These are phyloP conservation scores for Peribolospora baueri DNA, from an alignment of 768 basidiomycete genomes.

Conservation along the genomic window DNA sequence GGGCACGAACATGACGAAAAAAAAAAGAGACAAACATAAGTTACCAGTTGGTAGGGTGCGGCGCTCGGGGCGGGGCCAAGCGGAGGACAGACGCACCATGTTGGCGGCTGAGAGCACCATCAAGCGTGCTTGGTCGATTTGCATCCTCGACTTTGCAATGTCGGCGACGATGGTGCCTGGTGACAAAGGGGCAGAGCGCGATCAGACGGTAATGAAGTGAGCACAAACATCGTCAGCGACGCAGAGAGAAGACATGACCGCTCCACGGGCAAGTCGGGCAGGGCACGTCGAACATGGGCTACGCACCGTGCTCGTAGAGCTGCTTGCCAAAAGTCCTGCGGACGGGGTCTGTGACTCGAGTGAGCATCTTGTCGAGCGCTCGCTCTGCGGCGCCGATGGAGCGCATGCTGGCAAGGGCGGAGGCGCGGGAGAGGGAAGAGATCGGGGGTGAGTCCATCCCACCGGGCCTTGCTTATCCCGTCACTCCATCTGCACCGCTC, in stretches of 20 bases:
- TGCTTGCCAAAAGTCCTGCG: conserved; percentile 87
- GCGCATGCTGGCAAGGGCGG: conserved; percentile 94
- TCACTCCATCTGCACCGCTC: background rate
- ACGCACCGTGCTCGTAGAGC: conserved; percentile 64
- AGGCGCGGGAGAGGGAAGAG: conserved; percentile 25
- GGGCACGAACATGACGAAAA: background rate
- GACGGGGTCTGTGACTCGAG: conserved; percentile 70
- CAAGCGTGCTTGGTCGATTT: conserved; percentile 67
- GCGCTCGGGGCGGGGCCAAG: background rate
- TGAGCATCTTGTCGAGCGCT: conserved; percentile 65
- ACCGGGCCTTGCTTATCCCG: too few species aligned
- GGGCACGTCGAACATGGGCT: too few species aligned
- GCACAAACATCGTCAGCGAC: background rate
- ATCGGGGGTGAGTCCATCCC: too few species aligned
- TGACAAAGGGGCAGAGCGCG: background rate
- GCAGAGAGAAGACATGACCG: background rate
- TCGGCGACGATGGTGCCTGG: conserved; percentile 67
- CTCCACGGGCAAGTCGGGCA: background rate
- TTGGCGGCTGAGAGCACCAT: conserved; percentile 78
- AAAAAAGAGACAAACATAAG: background rate
- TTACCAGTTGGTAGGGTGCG: background rate
- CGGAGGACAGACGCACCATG: conserved; percentile 27
- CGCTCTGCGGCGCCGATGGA: conserved; percentile 69
- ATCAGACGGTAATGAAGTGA: background rate
- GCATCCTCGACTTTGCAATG: conserved; percentile 74